A percentile compares a stretch with the other conserved stretches of the same genome.
Evolutionary conservation across 176 grass and related monocot species (phyloP).

Genomic region (Hordeum vulgare): MorexV3_pseudomolecules_assembly NC_058524.1:39422312-39422811

Average conservation of each 20-base stretch:
- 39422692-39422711: not conserved
- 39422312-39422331: not conserved
- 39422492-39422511: not conserved
- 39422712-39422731: not conserved
- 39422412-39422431: not conserved
- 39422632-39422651: not conserved
- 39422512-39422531: not conserved
- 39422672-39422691: slow-evolving; percentile 21
- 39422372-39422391: not conserved
- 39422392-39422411: not conserved
- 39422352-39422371: too few relatives aligned
- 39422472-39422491: not conserved
- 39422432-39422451: not conserved
- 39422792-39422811: too few relatives aligned
- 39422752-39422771: not conserved
- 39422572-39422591: not conserved
- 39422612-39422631: not conserved
- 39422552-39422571: not conserved
- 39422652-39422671: not conserved
- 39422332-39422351: not conserved
- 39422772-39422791: too few relatives aligned
- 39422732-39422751: not conserved
- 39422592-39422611: slow-evolving; percentile 17
- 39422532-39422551: not conserved
- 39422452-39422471: not conserved